These are phyloP conservation scores for Schizopora paradoxa DNA, from an alignment of 1,284 basidiomycete genomes.

Conservation along the genomic window DNA sequence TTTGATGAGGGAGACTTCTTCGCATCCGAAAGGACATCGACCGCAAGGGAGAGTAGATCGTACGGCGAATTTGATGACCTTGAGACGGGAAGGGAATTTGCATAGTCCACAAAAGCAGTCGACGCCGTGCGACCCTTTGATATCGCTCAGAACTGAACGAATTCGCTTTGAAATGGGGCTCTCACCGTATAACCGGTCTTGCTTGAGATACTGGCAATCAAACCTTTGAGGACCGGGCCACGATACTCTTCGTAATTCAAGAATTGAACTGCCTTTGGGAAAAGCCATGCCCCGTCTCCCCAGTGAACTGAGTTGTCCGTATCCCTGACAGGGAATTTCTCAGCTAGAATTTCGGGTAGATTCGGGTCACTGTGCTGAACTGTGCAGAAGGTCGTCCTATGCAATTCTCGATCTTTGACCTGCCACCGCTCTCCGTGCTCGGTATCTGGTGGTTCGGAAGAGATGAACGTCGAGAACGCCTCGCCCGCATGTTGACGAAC, in stretches of 20 bases:
- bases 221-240: slow-evolving; percentile 58
- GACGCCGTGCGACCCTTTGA: slow-evolving; percentile 65
- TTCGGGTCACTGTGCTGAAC: neutral
- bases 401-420: slow-evolving; percentile 3
- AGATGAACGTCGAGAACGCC: slow-evolving; percentile 49
- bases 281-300: slow-evolving; percentile 68
- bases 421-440: slow-evolving; percentile 11
- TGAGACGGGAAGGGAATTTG: slow-evolving; percentile 43
- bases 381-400: too few relatives aligned
- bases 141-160: slow-evolving; percentile 16
- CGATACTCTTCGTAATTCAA: slow-evolving; percentile 61
- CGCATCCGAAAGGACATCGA: slow-evolving; percentile 51
- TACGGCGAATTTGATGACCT: slow-evolving; percentile 30
- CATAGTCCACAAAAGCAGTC: slow-evolving; percentile 54
- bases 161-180: too few relatives aligned
- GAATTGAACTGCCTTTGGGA: slow-evolving; percentile 65
- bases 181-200: slow-evolving; percentile 78
- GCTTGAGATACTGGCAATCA: slow-evolving; percentile 74
- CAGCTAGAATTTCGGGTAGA: slow-evolving; percentile 3
- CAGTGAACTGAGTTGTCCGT: slow-evolving; percentile 42
- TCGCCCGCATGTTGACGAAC: slow-evolving; percentile 78
- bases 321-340: slow-evolving; percentile 25
- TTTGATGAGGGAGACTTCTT: slow-evolving; percentile 57
- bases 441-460: slow-evolving; percentile 38
- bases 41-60: slow-evolving; percentile 42